Base-by-base conservation (phyloP, 257 asterid species). In the Leonotis leonurus region DNA sequence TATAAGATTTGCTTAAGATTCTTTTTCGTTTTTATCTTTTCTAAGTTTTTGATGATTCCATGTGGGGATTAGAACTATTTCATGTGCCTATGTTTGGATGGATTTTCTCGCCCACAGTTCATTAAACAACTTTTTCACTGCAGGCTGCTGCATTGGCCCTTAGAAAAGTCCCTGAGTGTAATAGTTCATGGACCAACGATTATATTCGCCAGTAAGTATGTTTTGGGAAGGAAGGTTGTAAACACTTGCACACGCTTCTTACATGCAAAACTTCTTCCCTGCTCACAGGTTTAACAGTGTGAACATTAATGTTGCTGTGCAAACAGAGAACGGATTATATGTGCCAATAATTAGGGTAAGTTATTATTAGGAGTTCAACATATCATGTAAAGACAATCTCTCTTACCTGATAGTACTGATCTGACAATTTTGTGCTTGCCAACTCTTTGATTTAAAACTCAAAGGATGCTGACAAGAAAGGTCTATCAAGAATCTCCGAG, bases 71-170 rank as follows among this genome's bases (percentile, higher is more conserved):
- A 36, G 27, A 30, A 4, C 7, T 25, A 10, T 39, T 65, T 48
- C 35, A 10, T 61, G 2, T 25, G 43, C 14, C 22, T 45, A n/a
- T 12, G 6, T 41, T 27, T n/a, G 41, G 33, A 41, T 39, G 6
- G 48, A 56, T 32, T 55, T 27, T 56, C 27, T 41, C 60, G 22
- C 13, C 12, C 8, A 33, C 57, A 36, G 33, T 62, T 40, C n/a
- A 29, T 46, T 41, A 30, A 50, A 48, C 44, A 45, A 14, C 70
- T 48, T 27, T 63, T 35, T 65, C n/a, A 62, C 60, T 74, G 79
- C 81, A 90, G 98, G 98, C 98, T 71, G 93, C 97, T 75, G 99
- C 99, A 71, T 78, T 93, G 86, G 99, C 99, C 72, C 96, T 93
- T 68, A 77, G 79, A 59, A 89, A 82, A 80, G 97, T 93, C 70